Evolutionary conservation across 192 early-diverging fungal species (phyloP), one percentile per base, ranked within the genome.

Genomic region (Backusella parvicylindrica): DNA sequence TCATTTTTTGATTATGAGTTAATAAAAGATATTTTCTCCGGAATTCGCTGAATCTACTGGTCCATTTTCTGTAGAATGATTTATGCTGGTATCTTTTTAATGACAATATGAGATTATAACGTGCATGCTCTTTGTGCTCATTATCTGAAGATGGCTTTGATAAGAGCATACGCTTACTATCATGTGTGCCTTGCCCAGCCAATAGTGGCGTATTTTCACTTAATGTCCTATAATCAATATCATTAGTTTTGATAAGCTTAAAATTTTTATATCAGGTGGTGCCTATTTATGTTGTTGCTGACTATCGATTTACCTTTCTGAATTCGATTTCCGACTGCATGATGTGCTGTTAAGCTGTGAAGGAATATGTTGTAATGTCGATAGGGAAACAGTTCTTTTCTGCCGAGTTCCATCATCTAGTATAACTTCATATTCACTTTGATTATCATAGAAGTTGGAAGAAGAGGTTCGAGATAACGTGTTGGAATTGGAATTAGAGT

Each of bases 371-470:
- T 70, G 69, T 36, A 77, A 16, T 3, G 81, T 82, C 3, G 81
- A 79, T 16, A 82, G 47, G 16, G 81, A 78, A 3, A 82, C 77
- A 28, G 76, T 64, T 28, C 81, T 32, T 73, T 64, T 70, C 47
- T 78, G 73, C n/a, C 70, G 13, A 31, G 77, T 79, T 30, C 77
- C 81, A 69, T 82, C 53, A 13, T 60, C 53, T 3, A 60, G 26
- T 60, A 60, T 60, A 28, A 60, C 53, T 60, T 60, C 53, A 28
- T 60, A 60, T 11, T 60, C 53, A 26, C 53, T 60, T 23, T 60
- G 26, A 4, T 28, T 60, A 60, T 60, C 53, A 28, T 60, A 60
- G 53, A 28, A 3, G 5, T 60, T 60, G 12, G 53, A 60, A 60
- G 53, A 60, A 2, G 53, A 60, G 3, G 53, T 60, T 60, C 53